Base-by-base conservation (phyloP, 2,329 filamentous ascomycete species). In the Fusarium sp. region DNA sequence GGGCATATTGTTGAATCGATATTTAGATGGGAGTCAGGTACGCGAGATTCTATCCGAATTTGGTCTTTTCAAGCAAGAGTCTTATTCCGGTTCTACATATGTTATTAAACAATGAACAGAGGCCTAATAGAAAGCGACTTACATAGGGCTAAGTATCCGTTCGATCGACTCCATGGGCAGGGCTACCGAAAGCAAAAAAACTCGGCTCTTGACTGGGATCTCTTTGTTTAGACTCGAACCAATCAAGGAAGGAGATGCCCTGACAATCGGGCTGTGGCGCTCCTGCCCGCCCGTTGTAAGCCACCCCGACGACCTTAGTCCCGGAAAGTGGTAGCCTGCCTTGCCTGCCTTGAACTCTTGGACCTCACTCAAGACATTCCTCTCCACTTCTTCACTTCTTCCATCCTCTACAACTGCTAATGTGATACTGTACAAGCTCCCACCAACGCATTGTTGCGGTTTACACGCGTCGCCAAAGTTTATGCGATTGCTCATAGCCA, bases 141-240 rank as follows among this genome's bases (percentile, higher is more conserved):
- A 10, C 10, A 7, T 9, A 7, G 13, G 21, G 35, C 13, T 19
- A 3, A 14, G 35, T 29, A 36, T 11, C 42, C 17, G 46, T 45
- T 55, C 59, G 54, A 25, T 25, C 53, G 31, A 21, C 54, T 59
- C 62, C 61, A 43, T 61, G 27, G 27, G 27, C 27, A 65, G 57
- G 62, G 62, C 62, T 65, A 57, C 46, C 57, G 39, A 49, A 10
- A 54, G 45, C 31, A 46, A 62, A 58, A 58, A 65, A 48, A 25
- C 25, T 43, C 49, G 42, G 61, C 47, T 51, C 53, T 63, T 38
- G 52, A 43, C 48, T 53, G 44, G 44, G 23, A 33, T 43, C 44
- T 21, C 41, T 59, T 59, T 59, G 56, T 59, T 48, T 60, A 47
- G 25, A 29, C 19, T n/a, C 3, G 15, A 19, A 13, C 62, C 62